Conservation (phyloP, 2,329 filamentous ascomycete species). For the Phaeosphaeriaceae sp. region DNA sequence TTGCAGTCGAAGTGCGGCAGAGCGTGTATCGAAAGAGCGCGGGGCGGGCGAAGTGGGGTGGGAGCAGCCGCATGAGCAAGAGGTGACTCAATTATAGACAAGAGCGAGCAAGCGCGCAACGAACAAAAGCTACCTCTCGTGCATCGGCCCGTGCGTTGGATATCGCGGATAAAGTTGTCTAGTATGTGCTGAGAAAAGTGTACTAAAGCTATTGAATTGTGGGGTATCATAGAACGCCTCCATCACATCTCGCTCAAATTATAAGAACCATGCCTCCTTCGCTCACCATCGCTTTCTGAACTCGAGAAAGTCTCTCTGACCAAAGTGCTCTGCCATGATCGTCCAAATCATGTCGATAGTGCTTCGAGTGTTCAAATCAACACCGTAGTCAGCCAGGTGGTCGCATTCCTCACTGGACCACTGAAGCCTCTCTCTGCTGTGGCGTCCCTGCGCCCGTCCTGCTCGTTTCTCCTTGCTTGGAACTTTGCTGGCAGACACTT, state of each 20-base stretch:
- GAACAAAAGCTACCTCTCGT: conserved; percentile 16
- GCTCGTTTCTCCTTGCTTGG: background rate
- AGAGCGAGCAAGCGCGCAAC: conserved; percentile 23
- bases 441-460: background rate
- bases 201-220: background rate
- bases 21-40: conserved; percentile 32
- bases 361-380: conserved; percentile 60
- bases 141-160: conserved; percentile 20
- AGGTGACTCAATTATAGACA: conserved; percentile 35
- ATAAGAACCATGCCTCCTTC: background rate
- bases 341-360: conserved; percentile 93
- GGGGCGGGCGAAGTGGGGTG: conserved; percentile 41
- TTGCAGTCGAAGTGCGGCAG: conserved; percentile 24
- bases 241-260: background rate
- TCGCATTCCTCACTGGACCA: background rate
- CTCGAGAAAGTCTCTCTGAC: conserved; percentile 83
- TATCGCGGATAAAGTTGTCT: background rate
- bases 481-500: conserved; percentile 8
- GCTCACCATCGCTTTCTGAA: conserved; percentile 62
- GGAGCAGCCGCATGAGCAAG: conserved; percentile 36
- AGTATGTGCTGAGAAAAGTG: background rate
- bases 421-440: background rate
- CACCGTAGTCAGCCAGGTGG: conserved; percentile 27
- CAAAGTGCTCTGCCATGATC: conserved; percentile 85
- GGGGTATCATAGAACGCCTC: conserved; percentile 5